Base-by-base conservation (phyloP, 2,329 filamentous ascomycete genomes). In the Herpotrichia juniperi region DNA sequence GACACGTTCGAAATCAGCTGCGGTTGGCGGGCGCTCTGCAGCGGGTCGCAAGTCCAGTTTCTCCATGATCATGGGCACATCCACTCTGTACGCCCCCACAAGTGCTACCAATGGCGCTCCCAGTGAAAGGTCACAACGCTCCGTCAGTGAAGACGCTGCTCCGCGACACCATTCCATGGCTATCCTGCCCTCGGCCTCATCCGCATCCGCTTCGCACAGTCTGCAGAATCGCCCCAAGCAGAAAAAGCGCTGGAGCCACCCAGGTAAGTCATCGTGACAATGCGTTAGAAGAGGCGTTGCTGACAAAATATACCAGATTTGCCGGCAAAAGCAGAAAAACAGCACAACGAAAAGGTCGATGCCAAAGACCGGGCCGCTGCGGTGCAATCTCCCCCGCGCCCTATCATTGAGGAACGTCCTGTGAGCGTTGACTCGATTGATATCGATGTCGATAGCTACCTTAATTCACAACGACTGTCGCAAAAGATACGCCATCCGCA, bases 401-500 rank as follows among this genome's bases (percentile, higher is more conserved):
- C 82, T 0, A 74, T 83, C 12, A 79, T 83, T 1, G 88, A 91
- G 54, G 90, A 92, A 63, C 83, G 91, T 9, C 90, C 90, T 1
- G 82, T 81, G 12, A 96, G 91, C 51, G 83, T 88, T 7, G 93
- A 97, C 73, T 96, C 93, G 0, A 85, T 97, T 35, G 93, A 97
- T 60, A 84, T 93, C 65, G 91, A 91, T 1, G 92, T 99, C 1
- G 86, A 92, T 50, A 85, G 87, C 1, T 99, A 96, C 67, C 80
- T 97, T 6, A 86, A 87, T 63, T 91, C 91, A 10, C 87, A 91
- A 0, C 86, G 93, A 7, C 76, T 99, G 48, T 96, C 91, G 3
- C 93, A 96, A 66, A 96, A 89, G 74, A 91, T 97, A 46, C 81
- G 82, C 19, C 91, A 97, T 73, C 91, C 92, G 1, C 87, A 90